These are phyloP conservation scores for Moelleriella libera DNA, from an alignment of 2,329 filamentous ascomycete species.

Conservation along the genomic window DNA sequence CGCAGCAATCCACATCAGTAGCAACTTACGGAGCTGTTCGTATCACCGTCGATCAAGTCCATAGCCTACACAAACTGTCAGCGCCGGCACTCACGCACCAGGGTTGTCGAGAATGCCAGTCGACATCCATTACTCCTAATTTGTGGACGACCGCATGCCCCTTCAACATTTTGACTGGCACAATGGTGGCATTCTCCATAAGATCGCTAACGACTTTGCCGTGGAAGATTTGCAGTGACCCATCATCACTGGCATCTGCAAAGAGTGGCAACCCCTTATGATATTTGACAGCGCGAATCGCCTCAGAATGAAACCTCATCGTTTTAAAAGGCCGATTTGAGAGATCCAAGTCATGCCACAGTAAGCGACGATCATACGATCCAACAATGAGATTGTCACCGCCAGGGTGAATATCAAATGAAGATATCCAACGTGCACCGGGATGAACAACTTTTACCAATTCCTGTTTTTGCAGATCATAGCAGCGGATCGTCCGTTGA, in stretches of 20 bases:
- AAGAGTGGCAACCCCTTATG: constrained; percentile 78
- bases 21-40: no score
- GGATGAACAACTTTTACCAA: constrained; percentile 88
- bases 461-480: constrained; percentile 84
- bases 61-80: constrained; percentile 83
- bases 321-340: constrained; percentile 89
- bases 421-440: constrained; percentile 85
- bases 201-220: constrained; percentile 88
- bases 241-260: constrained; percentile 90
- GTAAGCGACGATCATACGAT: constrained; percentile 81
- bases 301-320: constrained; percentile 83
- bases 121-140: constrained; percentile 81
- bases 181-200: constrained; percentile 93
- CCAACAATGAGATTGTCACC: constrained; percentile 91
- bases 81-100: constrained; percentile 93
- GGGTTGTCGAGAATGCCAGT: constrained; percentile 90
- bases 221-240: constrained; percentile 90
- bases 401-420: constrained; percentile 82
- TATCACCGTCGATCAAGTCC: constrained; percentile 40
- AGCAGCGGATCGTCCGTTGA: constrained; percentile 81
- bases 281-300: constrained; percentile 78
- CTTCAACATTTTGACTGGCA: constrained; percentile 84
- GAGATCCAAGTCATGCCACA: constrained; percentile 96
- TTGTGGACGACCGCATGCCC: constrained; percentile 80
- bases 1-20: no score